phyloP scores from a whole-genome alignment of 306 rosid genomes.

The Cucurbita pepo region DNA sequence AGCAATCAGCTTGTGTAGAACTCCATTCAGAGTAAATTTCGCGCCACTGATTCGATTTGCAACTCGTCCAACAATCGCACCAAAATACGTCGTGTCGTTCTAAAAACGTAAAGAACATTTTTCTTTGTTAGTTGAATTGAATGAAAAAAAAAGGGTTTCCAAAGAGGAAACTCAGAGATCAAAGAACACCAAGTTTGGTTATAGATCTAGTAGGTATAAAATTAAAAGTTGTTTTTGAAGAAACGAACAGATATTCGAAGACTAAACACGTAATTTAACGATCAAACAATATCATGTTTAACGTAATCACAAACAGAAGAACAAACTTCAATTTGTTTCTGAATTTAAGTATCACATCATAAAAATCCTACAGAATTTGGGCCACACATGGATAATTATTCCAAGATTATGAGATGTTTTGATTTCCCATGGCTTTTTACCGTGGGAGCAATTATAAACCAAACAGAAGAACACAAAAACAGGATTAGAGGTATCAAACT shows the following conservation, averaged over 20 bases:
- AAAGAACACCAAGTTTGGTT: background rate
- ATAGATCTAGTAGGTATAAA: too few species aligned
- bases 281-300: too few species aligned
- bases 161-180: background rate
- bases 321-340: background rate
- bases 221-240: background rate
- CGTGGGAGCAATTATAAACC: background rate
- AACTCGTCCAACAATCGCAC: conserved; percentile 65
- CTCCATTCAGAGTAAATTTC: conserved; percentile 46
- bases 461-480: background rate
- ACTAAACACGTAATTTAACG: too few species aligned
- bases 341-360: background rate
- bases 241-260: too few species aligned
- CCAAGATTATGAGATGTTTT: background rate
- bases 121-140: background rate
- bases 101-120: conserved; percentile 3
- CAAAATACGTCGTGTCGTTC: conserved; percentile 54
- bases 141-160: background rate
- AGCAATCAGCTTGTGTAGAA: conserved; percentile 44
- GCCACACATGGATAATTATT: background rate
- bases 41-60: conserved; percentile 88
- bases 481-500: background rate
- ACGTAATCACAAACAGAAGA: background rate
- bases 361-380: background rate
- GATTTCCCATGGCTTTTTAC: background rate